A percentile compares a stretch with the other conserved stretches of the same genome.
These are phyloP conservation scores for Sclerotinia glacialis DNA, from an alignment of 2,329 filamentous ascomycete species.

Conservation along the genomic window DNA sequence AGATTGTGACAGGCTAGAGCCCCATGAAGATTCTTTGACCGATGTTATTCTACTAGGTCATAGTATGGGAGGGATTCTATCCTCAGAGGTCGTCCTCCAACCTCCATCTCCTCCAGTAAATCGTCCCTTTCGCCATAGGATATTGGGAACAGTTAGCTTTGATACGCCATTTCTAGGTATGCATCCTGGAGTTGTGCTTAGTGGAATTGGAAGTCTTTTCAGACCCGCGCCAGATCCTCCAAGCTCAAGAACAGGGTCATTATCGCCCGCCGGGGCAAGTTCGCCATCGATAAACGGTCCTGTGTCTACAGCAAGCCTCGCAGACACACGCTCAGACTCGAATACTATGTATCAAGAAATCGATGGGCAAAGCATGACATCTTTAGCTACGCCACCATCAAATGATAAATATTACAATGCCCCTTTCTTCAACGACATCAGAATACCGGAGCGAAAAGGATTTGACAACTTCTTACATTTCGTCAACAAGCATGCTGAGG, in stretches of 20 bases:
- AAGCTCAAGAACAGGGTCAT: constrained; percentile 22
- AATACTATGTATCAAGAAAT: constrained; percentile 30
- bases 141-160: constrained; percentile 77
- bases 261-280: constrained; percentile 25
- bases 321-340: constrained; percentile 28
- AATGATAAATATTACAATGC: constrained; percentile 70
- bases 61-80: constrained; percentile 83
- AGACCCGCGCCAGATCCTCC: constrained; percentile 45
- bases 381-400: constrained; percentile 30
- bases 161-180: constrained; percentile 87
- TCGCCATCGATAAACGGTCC: constrained; percentile 28
- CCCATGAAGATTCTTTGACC: constrained; percentile 69
- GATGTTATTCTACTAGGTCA: constrained; percentile 84
- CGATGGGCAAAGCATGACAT: constrained; percentile 32
- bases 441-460: constrained; percentile 65
- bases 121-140: constrained; percentile 63
- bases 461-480: constrained; percentile 71
- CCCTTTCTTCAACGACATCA: constrained; percentile 70
- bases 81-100: constrained; percentile 73
- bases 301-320: constrained; percentile 29
- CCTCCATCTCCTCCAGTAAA: constrained; percentile 27
- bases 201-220: constrained; percentile 78
- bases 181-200: constrained; percentile 82
- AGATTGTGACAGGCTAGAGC: constrained; percentile 55
- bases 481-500: constrained; percentile 74